Percentiles rank a stretch among this genome's conserved stretches.
Conservation (phyloP, 148 eudicot genomes). For the Vaccinium myrtillus region DNA sequence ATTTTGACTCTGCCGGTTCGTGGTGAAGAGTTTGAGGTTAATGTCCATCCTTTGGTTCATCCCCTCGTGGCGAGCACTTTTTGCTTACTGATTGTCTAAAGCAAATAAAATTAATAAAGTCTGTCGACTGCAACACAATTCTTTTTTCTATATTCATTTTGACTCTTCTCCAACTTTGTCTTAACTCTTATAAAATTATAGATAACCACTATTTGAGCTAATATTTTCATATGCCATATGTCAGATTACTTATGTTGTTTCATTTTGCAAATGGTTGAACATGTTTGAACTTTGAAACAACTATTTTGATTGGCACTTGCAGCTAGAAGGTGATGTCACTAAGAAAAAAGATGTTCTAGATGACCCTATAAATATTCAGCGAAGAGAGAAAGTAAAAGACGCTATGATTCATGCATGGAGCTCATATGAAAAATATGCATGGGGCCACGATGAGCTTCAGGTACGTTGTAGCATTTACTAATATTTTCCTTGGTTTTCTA, state of each 20-base stretch:
- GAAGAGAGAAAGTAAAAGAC: slow-evolving; percentile 88
- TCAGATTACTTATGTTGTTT: neutral
- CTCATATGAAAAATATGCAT: slow-evolving; percentile 97
- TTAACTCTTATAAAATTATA: neutral
- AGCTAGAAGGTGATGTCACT: slow-evolving; percentile 47
- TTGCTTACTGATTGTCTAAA: neutral
- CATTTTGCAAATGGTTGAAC: slow-evolving; percentile 5
- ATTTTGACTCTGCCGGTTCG: neutral
- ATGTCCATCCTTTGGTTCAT: neutral
- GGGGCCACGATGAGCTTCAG: slow-evolving; percentile 99
- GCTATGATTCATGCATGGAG: slow-evolving; percentile 99
- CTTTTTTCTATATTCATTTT: neutral
- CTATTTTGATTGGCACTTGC: slow-evolving; percentile 20
- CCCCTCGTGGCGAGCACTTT: neutral
- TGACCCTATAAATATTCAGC: slow-evolving; percentile 60
- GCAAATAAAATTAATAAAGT: neutral
- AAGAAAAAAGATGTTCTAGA: slow-evolving; percentile 31
- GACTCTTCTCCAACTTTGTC: neutral
- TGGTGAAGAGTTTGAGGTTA: neutral
- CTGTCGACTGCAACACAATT: neutral
- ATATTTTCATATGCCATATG: slow-evolving; percentile 7
- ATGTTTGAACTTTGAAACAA: neutral
- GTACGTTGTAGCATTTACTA: slow-evolving; percentile 26
- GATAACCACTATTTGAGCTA: neutral
- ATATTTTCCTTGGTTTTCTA: neutral